Base-by-base conservation (phyloP, 2,329 filamentous ascomycete species). In the Phialophora chinensis region DNA sequence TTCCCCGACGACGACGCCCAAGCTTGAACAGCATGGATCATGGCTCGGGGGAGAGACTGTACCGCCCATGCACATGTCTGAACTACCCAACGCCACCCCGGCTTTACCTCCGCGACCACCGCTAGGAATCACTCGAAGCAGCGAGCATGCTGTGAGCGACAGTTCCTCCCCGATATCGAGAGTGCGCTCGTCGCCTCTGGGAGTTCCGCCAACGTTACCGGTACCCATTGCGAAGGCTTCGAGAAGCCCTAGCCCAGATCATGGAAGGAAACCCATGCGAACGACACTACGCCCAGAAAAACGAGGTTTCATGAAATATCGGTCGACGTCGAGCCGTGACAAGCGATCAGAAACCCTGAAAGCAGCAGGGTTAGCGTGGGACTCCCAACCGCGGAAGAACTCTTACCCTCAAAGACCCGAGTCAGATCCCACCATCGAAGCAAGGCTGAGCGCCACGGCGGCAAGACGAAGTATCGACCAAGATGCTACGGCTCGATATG, bases 21-120 rank as follows among this genome's bases (percentile, higher is more conserved):
- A 58, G 25, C 10, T 60, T 23, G 63, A 68, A 25, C 65, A 65
- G 50, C 58, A 63, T 33, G 64, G 55, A 49, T 57, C 87, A 3
- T 93, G 87, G 83, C 90, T 96, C 73, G 93, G 91, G 49, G 85
- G 89, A 69, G 91, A 92, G 12, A 95, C 91, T 1, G 89, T 97
- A 69, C 92, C 91, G 55, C 90, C 91, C 7, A 86, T 93, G 57
- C 88, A 85, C 66, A 96, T 96, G 75, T 86, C 88, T 4, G 90
- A 96, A 72, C 82, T 96, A n/a, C 90, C 91, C n/a, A 87, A 88
- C 64, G 90, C 90, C 12, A 79, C 87, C 10, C 83, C 88, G 12
- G 80, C 84, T 57, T 83, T 91, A 27, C 86, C 87, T 29, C 82
- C 84, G 0, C 76, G 85, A 49, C 84, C 86, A n/a, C 79, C 78